Base-by-base conservation (phyloP, 345 rosid genomes). In the Euphorbia pulcherrima region DNA sequence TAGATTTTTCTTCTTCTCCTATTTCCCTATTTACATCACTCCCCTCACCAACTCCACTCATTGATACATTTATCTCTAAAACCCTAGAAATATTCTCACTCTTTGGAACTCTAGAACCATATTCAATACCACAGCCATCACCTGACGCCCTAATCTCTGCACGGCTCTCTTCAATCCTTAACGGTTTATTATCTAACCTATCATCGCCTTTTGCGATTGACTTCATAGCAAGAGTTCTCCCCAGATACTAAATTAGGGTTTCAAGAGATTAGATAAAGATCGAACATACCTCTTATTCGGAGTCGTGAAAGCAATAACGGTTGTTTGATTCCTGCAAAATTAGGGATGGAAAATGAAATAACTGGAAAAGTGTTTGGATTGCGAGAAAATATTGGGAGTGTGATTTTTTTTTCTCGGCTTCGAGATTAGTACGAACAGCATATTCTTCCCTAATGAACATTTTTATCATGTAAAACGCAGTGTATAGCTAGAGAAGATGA, bases 71-170 rank as follows among this genome's bases (percentile, higher is more conserved):
- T 44, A 44, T 53, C 13, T 39, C 79, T 30, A 69, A 60, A 74
- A 56, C 75, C 75, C 74, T 72, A 72, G 37, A 24, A 71, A 37
- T 50, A 58, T 16, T 62, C 6, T 53, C 74, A 46, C 52, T 74
- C 21, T 57, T 56, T 4, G 65, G 46, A 64, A 50, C 68, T 72
- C 51, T 53, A 55, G 48, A 71, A 74, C 64, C 76, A 28, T 29
- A 52, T 39, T 77, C 82, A 69, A 66, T 12, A 6, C 64, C 26
- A 58, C 75, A 72, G 60, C 61, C 71, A 46, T 41, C 75, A 30
- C 63, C 68, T 28, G 71, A 74, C 65, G 73, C 78, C 77, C 77
- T 61, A 56, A 68, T 30, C 30, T 63, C 68, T 29, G 60, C 48
- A 40, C 54, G 70, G 13, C 37, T 69, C 50, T 63, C 76, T 46